Conservation (phyloP, 352 stramenopile species). For the Phytophthora macrochlamydospora region DNA sequence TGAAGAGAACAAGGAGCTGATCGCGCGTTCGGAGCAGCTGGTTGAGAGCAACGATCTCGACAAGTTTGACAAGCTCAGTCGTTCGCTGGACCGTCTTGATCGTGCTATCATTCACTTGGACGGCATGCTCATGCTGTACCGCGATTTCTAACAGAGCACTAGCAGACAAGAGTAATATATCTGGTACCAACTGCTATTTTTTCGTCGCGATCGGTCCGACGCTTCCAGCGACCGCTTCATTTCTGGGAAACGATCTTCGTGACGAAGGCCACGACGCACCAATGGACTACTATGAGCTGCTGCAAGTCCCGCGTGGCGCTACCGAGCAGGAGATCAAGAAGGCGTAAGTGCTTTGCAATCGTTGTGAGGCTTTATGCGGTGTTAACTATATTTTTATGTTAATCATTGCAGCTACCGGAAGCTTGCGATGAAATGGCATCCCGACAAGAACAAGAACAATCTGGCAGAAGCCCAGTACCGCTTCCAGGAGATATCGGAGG, state of each 20-base stretch:
- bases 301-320: conserved; percentile 82
- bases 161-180: conserved; percentile 36
- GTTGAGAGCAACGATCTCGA: conserved; percentile 86
- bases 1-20: conserved; percentile 89
- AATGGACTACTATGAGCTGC: conserved; percentile 93
- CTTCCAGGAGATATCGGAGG: conserved; percentile 95
- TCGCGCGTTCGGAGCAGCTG: conserved; percentile 85
- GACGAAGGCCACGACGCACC: neutral
- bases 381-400: neutral
- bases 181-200: conserved; percentile 25
- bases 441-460: conserved; percentile 95
- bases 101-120: conserved; percentile 84
- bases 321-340: conserved; percentile 94
- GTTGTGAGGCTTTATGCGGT: neutral
- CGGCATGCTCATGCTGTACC: conserved; percentile 89
- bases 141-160: conserved; percentile 72
- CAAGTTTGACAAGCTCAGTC: conserved; percentile 89
- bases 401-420: conserved; percentile 83
- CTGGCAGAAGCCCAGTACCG: conserved; percentile 86
- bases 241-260: conserved; percentile 32
- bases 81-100: conserved; percentile 83
- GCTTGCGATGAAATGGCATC: conserved; percentile 94
- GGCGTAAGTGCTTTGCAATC: conserved; percentile 48
- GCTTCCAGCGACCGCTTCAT: conserved; percentile 6
- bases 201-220: conserved; percentile 11